Conservation (phyloP, 2,329 filamentous ascomycete genomes). For the Chlorencoelia australis region DNA sequence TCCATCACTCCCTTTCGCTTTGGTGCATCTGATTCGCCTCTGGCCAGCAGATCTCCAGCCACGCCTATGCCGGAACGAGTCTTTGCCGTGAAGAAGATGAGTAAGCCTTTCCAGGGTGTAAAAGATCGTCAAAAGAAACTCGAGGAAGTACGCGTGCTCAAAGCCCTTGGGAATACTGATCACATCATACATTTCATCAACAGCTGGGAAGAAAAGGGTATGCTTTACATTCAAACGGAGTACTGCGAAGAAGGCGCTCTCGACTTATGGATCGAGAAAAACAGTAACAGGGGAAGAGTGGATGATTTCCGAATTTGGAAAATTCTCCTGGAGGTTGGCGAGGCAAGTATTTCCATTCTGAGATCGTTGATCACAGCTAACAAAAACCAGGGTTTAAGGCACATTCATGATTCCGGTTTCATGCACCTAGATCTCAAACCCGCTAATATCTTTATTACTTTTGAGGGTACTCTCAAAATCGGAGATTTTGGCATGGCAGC, state of each 20-base stretch:
- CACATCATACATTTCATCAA: conserved; percentile 79
- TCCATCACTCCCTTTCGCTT: conserved; percentile 35
- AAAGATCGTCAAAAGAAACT: conserved; percentile 77
- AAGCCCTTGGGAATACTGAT: conserved; percentile 66
- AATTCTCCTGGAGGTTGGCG: conserved; percentile 75
- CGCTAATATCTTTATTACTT: conserved; percentile 73
- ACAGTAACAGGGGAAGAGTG: conserved; percentile 73
- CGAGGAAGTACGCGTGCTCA: conserved; percentile 72
- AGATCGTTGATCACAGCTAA: conserved; percentile 11
- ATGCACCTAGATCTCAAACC: conserved; percentile 81
- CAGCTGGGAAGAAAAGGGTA: conserved; percentile 75
- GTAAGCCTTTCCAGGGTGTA: conserved; percentile 65
- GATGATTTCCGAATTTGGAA: conserved; percentile 99
- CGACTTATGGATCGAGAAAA: conserved; percentile 71
- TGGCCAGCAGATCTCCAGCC: conserved; percentile 39
- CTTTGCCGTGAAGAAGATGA: conserved; percentile 91
- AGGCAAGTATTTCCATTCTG: conserved; percentile 45
- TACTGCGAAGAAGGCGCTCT: conserved; percentile 92
- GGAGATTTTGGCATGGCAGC: conserved; percentile 80
- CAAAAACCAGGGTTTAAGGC: conserved; percentile 62
- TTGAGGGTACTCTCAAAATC: conserved; percentile 74
- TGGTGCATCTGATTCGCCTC: conserved; percentile 35
- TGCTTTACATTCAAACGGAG: conserved; percentile 95
- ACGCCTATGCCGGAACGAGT: conserved; percentile 48
- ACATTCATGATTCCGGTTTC: conserved; percentile 81